Base-by-base conservation (phyloP, 2,329 filamentous ascomycete genomes). In the Penicillium corylophilum region DNA sequence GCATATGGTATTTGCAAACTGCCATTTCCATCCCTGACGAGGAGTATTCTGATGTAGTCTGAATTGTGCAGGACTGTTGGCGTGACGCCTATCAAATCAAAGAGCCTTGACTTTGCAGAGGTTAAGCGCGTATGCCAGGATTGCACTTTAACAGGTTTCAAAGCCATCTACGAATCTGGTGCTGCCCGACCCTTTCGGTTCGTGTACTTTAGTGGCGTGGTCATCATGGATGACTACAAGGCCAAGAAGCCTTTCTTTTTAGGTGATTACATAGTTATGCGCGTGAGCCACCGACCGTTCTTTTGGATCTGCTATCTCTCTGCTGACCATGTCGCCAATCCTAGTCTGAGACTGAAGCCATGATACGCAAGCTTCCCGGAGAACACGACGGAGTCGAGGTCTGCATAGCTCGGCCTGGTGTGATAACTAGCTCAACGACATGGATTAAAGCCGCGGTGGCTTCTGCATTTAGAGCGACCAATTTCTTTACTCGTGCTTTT, bases 131-230 rank as follows among this genome's bases (percentile, higher is more conserved):
- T 80, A 1, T 80, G 74, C 52, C 68, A 71, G 2, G 73, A 69
- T 36, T 74, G 66, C 48, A 69, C 74, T 0, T 41, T 72, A 3
- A 56, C 48, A 1, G 71, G 66, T 0, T 54, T 78, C 20, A 60
- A 75, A n/a, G 67, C 69, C 0, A 69, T 79, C 2, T 60, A 64
- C 6, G 57, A 68, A 7, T 56, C 68, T 13, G 61, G 51, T 33
- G 51, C 47, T 33, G 39, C 44, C 2, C 59, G 10, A 15, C 74
- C 77, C 0, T 67, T 80, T 29, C 73, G 73, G 1, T 81, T 80
- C 51, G 44, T 80, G 2, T 81, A 80, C 59, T 70, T 78, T 53
- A 82, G 79, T 55, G 81, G 79, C 2, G 57, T 65, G 1, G 65
- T 62, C 1, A 69, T 71, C 2, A 72, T 75, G 55, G 71, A 77